Percentiles rank a stretch among this genome's conserved stretches.
phyloP scores from a whole-genome alignment of 2,329 filamentous ascomycete species.

The Alternaria brassicicola region DNA sequence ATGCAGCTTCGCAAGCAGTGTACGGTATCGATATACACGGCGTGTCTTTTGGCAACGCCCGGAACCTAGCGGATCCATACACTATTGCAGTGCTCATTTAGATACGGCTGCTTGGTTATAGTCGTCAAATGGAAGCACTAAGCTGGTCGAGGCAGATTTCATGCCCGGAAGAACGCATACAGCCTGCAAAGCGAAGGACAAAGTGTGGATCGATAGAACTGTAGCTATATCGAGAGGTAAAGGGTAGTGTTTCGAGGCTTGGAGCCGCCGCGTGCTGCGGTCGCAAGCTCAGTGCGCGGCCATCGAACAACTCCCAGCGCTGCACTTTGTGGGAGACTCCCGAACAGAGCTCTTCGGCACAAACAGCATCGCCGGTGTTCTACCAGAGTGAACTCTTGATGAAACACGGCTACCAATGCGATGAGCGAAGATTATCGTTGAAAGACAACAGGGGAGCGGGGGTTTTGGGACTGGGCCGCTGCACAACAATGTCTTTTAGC shows the following conservation, averaged over 20 bases:
- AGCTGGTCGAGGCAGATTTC: conserved; percentile 2
- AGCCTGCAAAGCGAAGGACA: background rate
- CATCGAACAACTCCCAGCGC: background rate
- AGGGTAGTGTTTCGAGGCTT: conserved; percentile 5
- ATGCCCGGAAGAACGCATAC: background rate
- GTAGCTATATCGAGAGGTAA: background rate
- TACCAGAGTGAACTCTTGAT: background rate
- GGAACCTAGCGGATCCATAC: background rate
- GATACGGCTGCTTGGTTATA: background rate
- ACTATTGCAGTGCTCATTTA: background rate
- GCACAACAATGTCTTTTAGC: conserved; percentile 17
- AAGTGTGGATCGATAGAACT: background rate
- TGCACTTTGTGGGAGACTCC: background rate
- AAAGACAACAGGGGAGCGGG: conserved; percentile 10
- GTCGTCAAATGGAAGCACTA: background rate
- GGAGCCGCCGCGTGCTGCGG: conserved; percentile 4
- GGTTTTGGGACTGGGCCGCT: background rate
- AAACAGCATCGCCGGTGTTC: background rate
- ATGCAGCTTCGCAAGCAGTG: background rate
- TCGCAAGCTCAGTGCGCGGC: conserved; percentile 1
- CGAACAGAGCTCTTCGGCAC: background rate
- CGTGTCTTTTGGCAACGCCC: background rate
- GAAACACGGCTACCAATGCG: background rate
- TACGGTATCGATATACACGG: background rate
- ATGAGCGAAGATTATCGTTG: conserved; percentile 2